Base-by-base conservation (phyloP, 129 eudicot genomes). In the Tagetes erecta region DNA sequence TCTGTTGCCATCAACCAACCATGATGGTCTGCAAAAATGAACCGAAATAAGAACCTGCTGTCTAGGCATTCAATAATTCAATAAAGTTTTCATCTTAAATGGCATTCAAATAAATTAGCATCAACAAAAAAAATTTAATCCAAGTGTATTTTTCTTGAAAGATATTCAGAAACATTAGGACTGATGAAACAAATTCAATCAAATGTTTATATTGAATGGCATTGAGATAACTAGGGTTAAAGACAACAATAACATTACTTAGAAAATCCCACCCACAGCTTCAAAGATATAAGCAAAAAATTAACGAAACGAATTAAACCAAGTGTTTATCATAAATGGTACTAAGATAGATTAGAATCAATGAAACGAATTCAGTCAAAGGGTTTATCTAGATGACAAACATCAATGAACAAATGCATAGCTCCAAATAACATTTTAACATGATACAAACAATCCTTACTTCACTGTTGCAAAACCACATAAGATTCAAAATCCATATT, bases 1-100 rank as follows among this genome's bases (percentile, higher is more conserved):
- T 85, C 99, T 79, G 68, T 82, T 89, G 51, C 89, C 74, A 77
- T 95, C 97, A 64, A 95, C 97, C 80, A 95, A 56, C 99, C 99
- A 95, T 68, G 99, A 86, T 3, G 87, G 90, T 76, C 96, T 95
- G 97, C 95, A 85, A 37, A 64, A 67, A 8, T 7, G 49, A 44
- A 6, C 75, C 67, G 70, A 35, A 34, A 53, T 33, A 49, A n/a
- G 58, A 41, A 67, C 2, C 40, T 39, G 40, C 2, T 70, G 8
- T 12, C 3, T 53, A 8, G 1, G 14, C 11, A 4, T 14, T 37
- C 4, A 70, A 51, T 14, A 64, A 38, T 39, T 39, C 41, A 39
- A 39, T 39, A 2, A 39, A 39, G 41, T 39, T 2, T 39, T 39
- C 4, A 39, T 39, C 4, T 39, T 39, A 39, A 40, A 40, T 44